phyloP scores from a whole-genome alignment of 352 stramenopile species.

The Globisporangium apiculatum region DNA sequence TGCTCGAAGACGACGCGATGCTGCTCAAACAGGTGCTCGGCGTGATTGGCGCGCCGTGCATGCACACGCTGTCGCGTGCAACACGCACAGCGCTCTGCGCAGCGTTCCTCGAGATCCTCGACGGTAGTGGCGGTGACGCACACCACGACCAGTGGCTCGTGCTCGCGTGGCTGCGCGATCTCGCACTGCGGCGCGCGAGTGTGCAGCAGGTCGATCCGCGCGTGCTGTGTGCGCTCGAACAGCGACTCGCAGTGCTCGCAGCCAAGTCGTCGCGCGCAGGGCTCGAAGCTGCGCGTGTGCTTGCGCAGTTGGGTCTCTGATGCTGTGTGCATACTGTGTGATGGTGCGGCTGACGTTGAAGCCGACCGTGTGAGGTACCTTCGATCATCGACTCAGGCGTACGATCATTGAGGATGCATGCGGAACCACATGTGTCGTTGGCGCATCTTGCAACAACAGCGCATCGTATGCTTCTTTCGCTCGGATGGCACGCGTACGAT shows the following conservation, averaged over 20 bases:
- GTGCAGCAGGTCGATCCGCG: slow-evolving; percentile 30
- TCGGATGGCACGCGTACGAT: too few species aligned
- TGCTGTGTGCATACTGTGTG: too few species aligned
- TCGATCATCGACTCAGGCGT: too few species aligned
- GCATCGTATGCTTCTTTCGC: too few species aligned
- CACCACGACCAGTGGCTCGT: slow-evolving; percentile 25
- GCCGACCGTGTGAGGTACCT: too few species aligned
- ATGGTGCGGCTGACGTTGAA: too few species aligned
- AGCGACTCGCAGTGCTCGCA: slow-evolving; percentile 23
- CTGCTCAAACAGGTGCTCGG: slow-evolving; percentile 34
- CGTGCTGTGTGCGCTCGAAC: slow-evolving; percentile 23
- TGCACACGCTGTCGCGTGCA: slow-evolving; percentile 23
- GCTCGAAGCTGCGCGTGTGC: slow-evolving; percentile 29
- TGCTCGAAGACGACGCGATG: slow-evolving; percentile 42
- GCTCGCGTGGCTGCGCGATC: slow-evolving; percentile 38
- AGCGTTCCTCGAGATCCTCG: slow-evolving; percentile 42
- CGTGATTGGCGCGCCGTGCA: slow-evolving; percentile 21
- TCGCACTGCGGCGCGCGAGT: slow-evolving; percentile 7
- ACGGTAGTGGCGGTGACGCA: slow-evolving; percentile 8
- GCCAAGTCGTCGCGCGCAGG: slow-evolving; percentile 20
- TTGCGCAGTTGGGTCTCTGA: slow-evolving; percentile 22
- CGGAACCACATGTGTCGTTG: too few species aligned
- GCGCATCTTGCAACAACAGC: too few species aligned
- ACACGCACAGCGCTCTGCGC: slow-evolving; percentile 42
- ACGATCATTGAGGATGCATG: too few species aligned